phyloP scores from a whole-genome alignment of 2,329 filamentous ascomycete genomes.

The Neofusicoccum ribis region DNA sequence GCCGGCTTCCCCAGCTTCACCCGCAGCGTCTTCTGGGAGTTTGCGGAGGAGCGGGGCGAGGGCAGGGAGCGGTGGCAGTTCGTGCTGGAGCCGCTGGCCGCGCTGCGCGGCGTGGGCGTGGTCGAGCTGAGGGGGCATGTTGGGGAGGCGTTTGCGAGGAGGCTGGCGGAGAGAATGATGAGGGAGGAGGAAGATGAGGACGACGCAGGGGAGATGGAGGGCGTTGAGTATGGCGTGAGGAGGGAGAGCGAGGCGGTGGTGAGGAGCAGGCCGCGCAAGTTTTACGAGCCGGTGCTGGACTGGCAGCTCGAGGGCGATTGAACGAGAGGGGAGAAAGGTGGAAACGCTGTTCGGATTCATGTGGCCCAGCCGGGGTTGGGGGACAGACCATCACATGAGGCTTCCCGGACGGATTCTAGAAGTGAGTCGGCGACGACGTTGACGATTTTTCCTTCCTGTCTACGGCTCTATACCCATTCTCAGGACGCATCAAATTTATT shows the following conservation, averaged over 20 bases:
- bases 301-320: constrained; percentile 8
- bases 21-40: constrained; percentile 12
- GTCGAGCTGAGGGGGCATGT: constrained; percentile 18
- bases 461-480: constrained; percentile 2
- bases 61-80: constrained; percentile 16
- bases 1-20: constrained; percentile 8
- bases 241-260: neutral
- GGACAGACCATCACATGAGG: neutral
- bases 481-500: neutral
- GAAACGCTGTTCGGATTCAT: neutral
- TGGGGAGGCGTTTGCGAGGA: neutral
- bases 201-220: neutral
- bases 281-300: constrained; percentile 19
- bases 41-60: neutral
- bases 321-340: neutral
- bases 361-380: too few species aligned
- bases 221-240: neutral
- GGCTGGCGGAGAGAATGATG: constrained; percentile 10
- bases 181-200: neutral
- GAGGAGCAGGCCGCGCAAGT: constrained; percentile 12
- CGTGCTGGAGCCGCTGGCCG: constrained; percentile 19
- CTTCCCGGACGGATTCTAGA: neutral
- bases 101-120: constrained; percentile 6
- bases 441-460: neutral
- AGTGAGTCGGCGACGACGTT: constrained; percentile 1